These are phyloP conservation scores for Backusella westeae DNA, from an alignment of 192 early-diverging fungal species.

Conservation along the genomic window DNA sequence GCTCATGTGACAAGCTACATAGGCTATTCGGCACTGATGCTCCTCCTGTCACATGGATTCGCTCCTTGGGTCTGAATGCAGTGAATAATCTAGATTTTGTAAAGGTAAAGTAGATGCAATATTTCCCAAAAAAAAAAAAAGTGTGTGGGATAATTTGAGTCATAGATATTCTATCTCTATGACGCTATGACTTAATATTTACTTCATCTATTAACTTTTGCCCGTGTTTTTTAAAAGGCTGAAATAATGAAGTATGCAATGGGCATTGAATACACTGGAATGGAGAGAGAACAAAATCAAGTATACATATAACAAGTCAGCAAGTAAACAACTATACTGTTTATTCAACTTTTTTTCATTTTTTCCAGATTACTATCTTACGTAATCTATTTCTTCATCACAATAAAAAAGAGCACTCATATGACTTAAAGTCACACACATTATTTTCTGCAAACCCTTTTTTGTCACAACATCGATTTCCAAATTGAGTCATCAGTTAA, in stretches of 20 bases:
- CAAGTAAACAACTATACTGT: too few relatives aligned
- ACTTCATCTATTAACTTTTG: not conserved
- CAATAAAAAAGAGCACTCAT: too few relatives aligned
- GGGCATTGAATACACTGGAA: slow-evolving; percentile 41
- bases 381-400: too few relatives aligned
- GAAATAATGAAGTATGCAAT: slow-evolving; percentile 59
- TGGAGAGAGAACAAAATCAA: not conserved
- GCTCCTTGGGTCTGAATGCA: slow-evolving; percentile 71
- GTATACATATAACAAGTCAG: not conserved
- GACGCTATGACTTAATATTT: not conserved
- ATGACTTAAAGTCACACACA: too few relatives aligned
- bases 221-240: slow-evolving; percentile 15
- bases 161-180: not conserved
- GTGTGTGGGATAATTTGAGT: too few relatives aligned
- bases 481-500: too few relatives aligned
- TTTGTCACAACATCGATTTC: too few relatives aligned
- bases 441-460: too few relatives aligned
- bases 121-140: too few relatives aligned
- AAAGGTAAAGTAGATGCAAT: slow-evolving; percentile 49
- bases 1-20: slow-evolving; percentile 78
- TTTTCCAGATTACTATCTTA: too few relatives aligned
- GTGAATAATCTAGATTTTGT: slow-evolving; percentile 63
- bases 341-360: too few relatives aligned
- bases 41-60: slow-evolving; percentile 58
- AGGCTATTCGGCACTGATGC: slow-evolving; percentile 71